These are phyloP conservation scores for Globisporangium middletonii DNA, from an alignment of 352 stramenopile genomes.

Conservation along the genomic window DNA sequence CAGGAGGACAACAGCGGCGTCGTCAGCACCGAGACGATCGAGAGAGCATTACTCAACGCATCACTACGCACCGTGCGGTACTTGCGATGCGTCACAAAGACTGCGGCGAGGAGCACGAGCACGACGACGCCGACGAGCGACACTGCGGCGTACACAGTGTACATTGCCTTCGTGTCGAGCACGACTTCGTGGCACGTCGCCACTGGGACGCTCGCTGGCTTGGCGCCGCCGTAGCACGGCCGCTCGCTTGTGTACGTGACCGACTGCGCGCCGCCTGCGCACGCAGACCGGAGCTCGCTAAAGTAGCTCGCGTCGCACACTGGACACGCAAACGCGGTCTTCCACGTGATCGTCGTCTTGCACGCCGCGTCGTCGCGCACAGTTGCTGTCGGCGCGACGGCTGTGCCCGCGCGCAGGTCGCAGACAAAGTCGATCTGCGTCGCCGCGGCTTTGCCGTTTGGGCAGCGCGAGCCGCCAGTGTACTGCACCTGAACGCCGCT, in stretches of 20 bases:
- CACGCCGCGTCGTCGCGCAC: slow-evolving; percentile 43
- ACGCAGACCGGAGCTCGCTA: slow-evolving; percentile 52
- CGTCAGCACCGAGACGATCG: not conserved
- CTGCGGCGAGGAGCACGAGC: slow-evolving; percentile 53
- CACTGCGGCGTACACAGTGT: slow-evolving; percentile 64
- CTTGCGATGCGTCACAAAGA: slow-evolving; percentile 71
- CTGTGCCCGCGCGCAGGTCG: slow-evolving; percentile 60
- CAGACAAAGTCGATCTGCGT: slow-evolving; percentile 68
- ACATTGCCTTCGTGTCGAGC: slow-evolving; percentile 61
- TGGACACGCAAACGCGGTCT: slow-evolving; percentile 61
- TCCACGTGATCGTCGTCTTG: slow-evolving; percentile 55
- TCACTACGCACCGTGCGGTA: slow-evolving; percentile 45
- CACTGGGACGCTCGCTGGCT: slow-evolving; percentile 37
- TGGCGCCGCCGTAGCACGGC: slow-evolving; percentile 50
- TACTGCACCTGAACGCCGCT: slow-evolving; percentile 53
- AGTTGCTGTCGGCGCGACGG: slow-evolving; percentile 20
- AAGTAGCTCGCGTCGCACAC: slow-evolving; percentile 63
- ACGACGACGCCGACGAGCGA: slow-evolving; percentile 60
- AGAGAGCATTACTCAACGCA: not conserved
- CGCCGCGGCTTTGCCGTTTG: slow-evolving; percentile 33
- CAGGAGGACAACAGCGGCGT: not conserved
- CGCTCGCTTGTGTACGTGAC: slow-evolving; percentile 50
- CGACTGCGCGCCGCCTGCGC: slow-evolving; percentile 47
- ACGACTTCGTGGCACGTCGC: slow-evolving; percentile 67
- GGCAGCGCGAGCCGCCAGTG: slow-evolving; percentile 43